Evolutionary conservation across 2,329 filamentous ascomycete genomes (phyloP).

Genomic region (Clonostachys solani): DNA sequence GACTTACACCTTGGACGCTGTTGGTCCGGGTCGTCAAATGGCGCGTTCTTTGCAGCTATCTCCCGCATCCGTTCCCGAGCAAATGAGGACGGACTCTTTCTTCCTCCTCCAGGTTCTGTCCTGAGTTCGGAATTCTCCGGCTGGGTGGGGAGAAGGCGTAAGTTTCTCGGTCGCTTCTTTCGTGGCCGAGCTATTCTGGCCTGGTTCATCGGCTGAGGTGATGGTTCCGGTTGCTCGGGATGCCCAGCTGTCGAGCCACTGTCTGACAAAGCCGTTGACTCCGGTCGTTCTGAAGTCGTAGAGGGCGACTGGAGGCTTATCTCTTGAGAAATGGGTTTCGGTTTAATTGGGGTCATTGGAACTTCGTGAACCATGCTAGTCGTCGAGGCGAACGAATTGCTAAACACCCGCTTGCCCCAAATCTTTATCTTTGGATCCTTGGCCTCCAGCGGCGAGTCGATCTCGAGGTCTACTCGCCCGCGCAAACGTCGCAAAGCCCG

Average conservation of each 20-base stretch:
- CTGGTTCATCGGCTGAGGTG: neutral
- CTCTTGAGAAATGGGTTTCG: neutral
- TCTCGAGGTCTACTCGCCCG: slow-evolving; percentile 42
- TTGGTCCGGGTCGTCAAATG: slow-evolving; percentile 35
- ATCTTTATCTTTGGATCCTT: slow-evolving; percentile 25
- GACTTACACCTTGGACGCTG: slow-evolving; percentile 32
- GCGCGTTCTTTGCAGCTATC: slow-evolving; percentile 34
- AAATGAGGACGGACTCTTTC: slow-evolving; percentile 36
- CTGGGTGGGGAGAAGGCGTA: slow-evolving; percentile 29
- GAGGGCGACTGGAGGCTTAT: neutral
- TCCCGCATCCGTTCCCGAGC: slow-evolving; percentile 37
- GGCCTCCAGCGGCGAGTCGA: slow-evolving; percentile 23
- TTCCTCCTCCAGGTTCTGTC: slow-evolving; percentile 19
- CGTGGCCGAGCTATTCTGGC: slow-evolving; percentile 13
- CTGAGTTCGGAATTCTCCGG: slow-evolving; percentile 25
- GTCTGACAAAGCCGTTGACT: neutral
- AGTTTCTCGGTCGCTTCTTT: slow-evolving; percentile 17
- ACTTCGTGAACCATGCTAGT: slow-evolving; percentile 9
- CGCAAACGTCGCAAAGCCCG: slow-evolving; percentile 60
- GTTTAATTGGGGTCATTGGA: slow-evolving; percentile 16
- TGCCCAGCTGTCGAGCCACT: too few relatives aligned
- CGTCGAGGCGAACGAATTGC: slow-evolving; percentile 11
- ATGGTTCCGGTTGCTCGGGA: neutral
- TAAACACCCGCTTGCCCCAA: slow-evolving; percentile 29
- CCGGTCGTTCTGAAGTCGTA: neutral